Percentiles rank a stretch among this genome's conserved stretches.
phyloP scores from a whole-genome alignment of 2,329 filamentous ascomycete genomes.

The Xylaria sp. region DNA sequence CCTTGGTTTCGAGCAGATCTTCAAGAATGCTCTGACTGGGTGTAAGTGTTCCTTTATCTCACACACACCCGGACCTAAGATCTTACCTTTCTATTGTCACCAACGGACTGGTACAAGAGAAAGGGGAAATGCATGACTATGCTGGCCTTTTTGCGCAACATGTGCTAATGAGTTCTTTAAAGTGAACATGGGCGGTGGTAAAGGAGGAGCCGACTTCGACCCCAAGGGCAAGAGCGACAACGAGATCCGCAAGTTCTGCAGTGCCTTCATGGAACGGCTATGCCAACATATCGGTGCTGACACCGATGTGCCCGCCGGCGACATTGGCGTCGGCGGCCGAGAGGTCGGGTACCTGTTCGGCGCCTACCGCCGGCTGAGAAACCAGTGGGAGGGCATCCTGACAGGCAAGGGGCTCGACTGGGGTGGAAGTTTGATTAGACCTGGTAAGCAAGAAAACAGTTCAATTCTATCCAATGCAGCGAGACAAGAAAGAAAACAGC shows the following conservation, averaged over 20 bases:
- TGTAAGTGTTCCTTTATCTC: constrained; percentile 64
- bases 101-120: not conserved
- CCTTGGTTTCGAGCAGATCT: constrained; percentile 98
- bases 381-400: constrained; percentile 94
- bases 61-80: not conserved
- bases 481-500: not conserved
- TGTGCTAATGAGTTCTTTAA: constrained; percentile 24
- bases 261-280: constrained; percentile 94
- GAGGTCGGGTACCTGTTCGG: constrained; percentile 97
- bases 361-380: constrained; percentile 86
- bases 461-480: not conserved
- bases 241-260: constrained; percentile 98
- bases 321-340: constrained; percentile 91
- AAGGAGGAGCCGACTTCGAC: constrained; percentile 98
- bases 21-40: constrained; percentile 99
- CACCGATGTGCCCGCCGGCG: constrained; percentile 95
- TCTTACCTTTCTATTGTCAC: not conserved
- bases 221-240: constrained; percentile 98
- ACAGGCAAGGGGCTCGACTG: constrained; percentile 94
- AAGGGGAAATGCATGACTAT: not conserved
- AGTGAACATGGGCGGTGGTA: constrained; percentile 96
- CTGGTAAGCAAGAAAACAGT: constrained; percentile 56
- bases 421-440: constrained; percentile 94
- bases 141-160: not conserved
- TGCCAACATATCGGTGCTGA: constrained; percentile 95